Percentiles rank a stretch among this genome's conserved stretches.
Evolutionary conservation across 768 basidiomycete genomes (phyloP).

Genomic region (Mycena vulgaris): DNA sequence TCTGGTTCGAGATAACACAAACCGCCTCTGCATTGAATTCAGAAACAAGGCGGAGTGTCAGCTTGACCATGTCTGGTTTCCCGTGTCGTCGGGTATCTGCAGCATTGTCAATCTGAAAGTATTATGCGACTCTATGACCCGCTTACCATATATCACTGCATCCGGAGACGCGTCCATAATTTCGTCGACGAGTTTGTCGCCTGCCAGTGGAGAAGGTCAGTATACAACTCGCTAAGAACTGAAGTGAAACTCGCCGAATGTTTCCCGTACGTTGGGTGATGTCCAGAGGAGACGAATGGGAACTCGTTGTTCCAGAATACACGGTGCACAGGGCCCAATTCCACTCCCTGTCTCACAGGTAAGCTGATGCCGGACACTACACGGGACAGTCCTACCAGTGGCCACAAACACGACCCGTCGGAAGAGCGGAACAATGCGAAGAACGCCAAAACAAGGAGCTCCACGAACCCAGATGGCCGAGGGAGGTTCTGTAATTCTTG

Average conservation of each 20-base stretch:
- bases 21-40: conserved; percentile 70
- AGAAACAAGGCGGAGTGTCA: conserved; percentile 61
- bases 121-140: neutral
- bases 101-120: neutral
- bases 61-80: conserved; percentile 65
- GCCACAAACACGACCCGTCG: conserved; percentile 71
- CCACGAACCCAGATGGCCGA: conserved; percentile 72
- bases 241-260: conserved; percentile 59
- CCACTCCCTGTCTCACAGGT: conserved; percentile 51
- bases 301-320: conserved; percentile 64
- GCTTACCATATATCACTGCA: conserved; percentile 70
- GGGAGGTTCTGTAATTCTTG: conserved; percentile 69
- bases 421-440: conserved; percentile 70
- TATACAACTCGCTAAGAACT: neutral
- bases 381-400: conserved; percentile 56
- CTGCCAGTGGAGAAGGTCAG: neutral
- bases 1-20: conserved; percentile 72
- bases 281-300: conserved; percentile 76
- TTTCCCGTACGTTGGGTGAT: conserved; percentile 71
- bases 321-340: conserved; percentile 74
- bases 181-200: conserved; percentile 68
- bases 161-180: conserved; percentile 69
- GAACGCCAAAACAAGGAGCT: conserved; percentile 68
- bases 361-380: conserved; percentile 23
- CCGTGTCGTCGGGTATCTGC: conserved; percentile 61